A percentile compares a stretch with the other conserved stretches of the same genome.
Evolutionary conservation across 306 rosid genomes (phyloP).

Genomic region (Clitoria ternatea): DNA sequence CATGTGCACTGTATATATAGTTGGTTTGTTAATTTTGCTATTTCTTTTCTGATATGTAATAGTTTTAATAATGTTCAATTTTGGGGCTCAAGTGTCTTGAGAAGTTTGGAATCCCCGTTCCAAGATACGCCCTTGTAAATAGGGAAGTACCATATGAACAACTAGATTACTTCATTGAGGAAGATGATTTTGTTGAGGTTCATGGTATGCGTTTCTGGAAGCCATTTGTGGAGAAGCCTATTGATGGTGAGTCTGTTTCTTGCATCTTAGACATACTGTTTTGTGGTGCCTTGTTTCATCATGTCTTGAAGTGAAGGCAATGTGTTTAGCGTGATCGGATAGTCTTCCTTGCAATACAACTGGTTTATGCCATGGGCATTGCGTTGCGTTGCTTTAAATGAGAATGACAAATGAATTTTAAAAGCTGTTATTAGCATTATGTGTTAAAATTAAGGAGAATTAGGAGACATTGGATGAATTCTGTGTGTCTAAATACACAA

Average conservation of each 20-base stretch:
- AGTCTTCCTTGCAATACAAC: conserved; percentile 9
- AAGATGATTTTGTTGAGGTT: conserved; percentile 94
- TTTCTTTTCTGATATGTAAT: conserved; percentile 19
- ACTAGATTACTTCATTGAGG: conserved; percentile 80
- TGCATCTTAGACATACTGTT: conserved; percentile 14
- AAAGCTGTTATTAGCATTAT: background rate
- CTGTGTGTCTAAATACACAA: too few species aligned
- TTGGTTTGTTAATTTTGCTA: conserved; percentile 10
- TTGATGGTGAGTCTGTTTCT: conserved; percentile 63
- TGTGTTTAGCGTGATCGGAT: conserved; percentile 1
- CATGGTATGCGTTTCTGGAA: conserved; percentile 91
- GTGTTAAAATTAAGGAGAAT: too few species aligned
- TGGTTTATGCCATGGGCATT: background rate
- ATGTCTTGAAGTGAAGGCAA: conserved; percentile 1
- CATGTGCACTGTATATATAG: background rate
- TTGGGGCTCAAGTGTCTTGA: conserved; percentile 69
- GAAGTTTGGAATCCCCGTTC: conserved; percentile 80
- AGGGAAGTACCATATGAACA: conserved; percentile 81
- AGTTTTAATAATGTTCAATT: conserved; percentile 35
- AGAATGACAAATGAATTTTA: background rate
- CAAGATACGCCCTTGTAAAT: conserved; percentile 86
- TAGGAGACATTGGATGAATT: too few species aligned
- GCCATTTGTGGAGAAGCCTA: conserved; percentile 99
- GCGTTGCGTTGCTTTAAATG: conserved; percentile 7
- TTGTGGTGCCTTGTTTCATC: background rate